Evolutionary conservation across 371 early-diverging fungal species (phyloP), one percentile per base, ranked within the genome.

Genomic region (Vairimorpha apis): DNA sequence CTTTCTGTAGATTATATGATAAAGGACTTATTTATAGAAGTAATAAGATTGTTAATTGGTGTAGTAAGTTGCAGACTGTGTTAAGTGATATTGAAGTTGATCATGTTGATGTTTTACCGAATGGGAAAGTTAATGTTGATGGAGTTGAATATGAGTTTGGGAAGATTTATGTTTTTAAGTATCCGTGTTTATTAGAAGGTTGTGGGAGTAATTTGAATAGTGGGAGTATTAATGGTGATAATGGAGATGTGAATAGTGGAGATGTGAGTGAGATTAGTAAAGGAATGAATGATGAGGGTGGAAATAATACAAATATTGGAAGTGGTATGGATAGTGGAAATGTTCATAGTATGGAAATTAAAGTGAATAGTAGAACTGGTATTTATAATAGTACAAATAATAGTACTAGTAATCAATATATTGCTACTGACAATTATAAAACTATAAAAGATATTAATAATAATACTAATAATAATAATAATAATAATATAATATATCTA

Each of bases 11-110:
- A 41, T 84, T 97, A 71, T 92, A 93, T 83, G 92, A 94, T 49
- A 92, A 94, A 76, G 95, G 95, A 25, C 86, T 91, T 64, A 94
- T 99, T 81, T 96, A 95, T 83, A 89, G 99, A 78, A 92, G 91
- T 58, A 91, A 88, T 76, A 89, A 93, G 65, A 89, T 97, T 60
- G 93, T 97, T 79, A 97, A 96, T 86, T 99, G 97, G 97, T 95
- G 95, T 87, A 89, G 91, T 32, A 87, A 88, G 69, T 87, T 99
- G 62, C 92, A 92, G 80, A 97, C 97, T 12, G 91, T 95, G 0
- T 83, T 99, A 65, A 93, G 93, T 70, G 96, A 95, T 85, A 84
- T 97, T 56, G 99, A 99, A 87, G 86, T 87, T 32, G 69, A 80
- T 72, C 58, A 79, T 60, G 32, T 44, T 37, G 45, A 66, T n/a